These are phyloP conservation scores for Oidiodendron maius DNA, from an alignment of 495 filamentous ascomycete genomes.

Conservation along the genomic window DNA sequence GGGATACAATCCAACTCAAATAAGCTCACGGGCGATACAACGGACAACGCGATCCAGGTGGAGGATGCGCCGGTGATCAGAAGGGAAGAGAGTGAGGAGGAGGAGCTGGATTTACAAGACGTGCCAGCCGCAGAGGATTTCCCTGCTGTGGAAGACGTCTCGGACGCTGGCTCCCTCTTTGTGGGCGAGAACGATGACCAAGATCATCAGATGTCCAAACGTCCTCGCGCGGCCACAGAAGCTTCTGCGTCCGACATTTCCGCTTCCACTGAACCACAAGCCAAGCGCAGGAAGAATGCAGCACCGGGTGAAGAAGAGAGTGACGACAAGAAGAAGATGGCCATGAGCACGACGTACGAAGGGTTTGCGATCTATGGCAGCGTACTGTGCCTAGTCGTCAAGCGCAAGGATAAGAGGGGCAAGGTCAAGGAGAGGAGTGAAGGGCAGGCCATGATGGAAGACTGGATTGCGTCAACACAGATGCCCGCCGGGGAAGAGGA, in stretches of 20 bases:
- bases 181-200: constrained; percentile 23
- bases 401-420: constrained; percentile 48
- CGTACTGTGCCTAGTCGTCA: constrained; percentile 85
- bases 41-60: constrained; percentile 42
- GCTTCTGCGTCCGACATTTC: constrained; percentile 3
- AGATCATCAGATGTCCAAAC: constrained; percentile 19
- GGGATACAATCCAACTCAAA: constrained; percentile 50
- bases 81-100: constrained; percentile 33
- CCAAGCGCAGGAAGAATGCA: constrained; percentile 41
- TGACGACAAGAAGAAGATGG: constrained; percentile 87
- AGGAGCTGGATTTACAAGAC: constrained; percentile 33
- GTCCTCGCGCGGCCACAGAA: constrained; percentile 6
- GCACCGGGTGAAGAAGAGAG: constrained; percentile 24
- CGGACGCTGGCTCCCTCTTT: constrained; percentile 17
- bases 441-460: constrained; percentile 83
- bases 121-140: constrained; percentile 29
- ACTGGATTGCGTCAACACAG: constrained; percentile 80
- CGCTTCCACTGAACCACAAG: constrained; percentile 21
- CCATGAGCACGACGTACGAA: constrained; percentile 80
- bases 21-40: constrained; percentile 48
- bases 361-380: constrained; percentile 92
- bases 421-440: constrained; percentile 28
- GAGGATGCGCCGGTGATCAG: constrained; percentile 33
- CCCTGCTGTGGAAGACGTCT: constrained; percentile 1
- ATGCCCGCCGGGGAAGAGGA: constrained; percentile 28